These are phyloP conservation scores for Sphaerobolus stellatus DNA, from an alignment of 1,284 basidiomycete species.

Conservation along the genomic window DNA sequence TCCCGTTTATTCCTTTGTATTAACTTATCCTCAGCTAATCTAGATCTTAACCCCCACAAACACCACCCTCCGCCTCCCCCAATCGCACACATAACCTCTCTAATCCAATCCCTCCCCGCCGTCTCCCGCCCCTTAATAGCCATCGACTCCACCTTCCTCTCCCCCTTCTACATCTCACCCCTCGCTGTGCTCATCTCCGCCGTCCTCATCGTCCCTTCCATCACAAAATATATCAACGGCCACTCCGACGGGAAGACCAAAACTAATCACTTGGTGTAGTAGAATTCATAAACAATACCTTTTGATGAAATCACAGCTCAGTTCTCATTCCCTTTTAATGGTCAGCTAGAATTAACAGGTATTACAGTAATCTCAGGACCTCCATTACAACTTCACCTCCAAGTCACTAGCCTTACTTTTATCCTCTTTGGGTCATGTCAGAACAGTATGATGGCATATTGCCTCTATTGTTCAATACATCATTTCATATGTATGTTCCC, in stretches of 20 bases:
- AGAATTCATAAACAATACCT: no score
- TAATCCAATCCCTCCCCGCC: slow-evolving; percentile 39
- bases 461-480: no score
- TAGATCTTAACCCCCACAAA: slow-evolving; percentile 98
- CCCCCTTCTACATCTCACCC: slow-evolving; percentile 89
- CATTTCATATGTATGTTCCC: no score
- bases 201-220: slow-evolving; percentile 76
- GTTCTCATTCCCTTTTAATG: no score
- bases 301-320: no score
- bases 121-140: slow-evolving; percentile 64
- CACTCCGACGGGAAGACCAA: slow-evolving; percentile 94
- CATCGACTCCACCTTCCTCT: slow-evolving; percentile 91
- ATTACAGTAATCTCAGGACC: no score
- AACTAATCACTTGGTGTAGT: no score
- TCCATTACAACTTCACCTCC: no score
- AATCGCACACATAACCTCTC: slow-evolving; percentile 64
- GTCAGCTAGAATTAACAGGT: no score
- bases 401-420: no score
- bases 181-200: slow-evolving; percentile 70
- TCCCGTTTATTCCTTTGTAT: background rate
- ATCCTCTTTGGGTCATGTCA: no score
- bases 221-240: slow-evolving; percentile 94
- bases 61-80: slow-evolving; percentile 86
- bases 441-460: no score
- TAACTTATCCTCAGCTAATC: slow-evolving; percentile 63